A percentile compares a stretch with the other conserved stretches of the same genome.
phyloP scores from a whole-genome alignment of 2,329 filamentous ascomycete species.

The Pseudogymnoascus sp. region DNA sequence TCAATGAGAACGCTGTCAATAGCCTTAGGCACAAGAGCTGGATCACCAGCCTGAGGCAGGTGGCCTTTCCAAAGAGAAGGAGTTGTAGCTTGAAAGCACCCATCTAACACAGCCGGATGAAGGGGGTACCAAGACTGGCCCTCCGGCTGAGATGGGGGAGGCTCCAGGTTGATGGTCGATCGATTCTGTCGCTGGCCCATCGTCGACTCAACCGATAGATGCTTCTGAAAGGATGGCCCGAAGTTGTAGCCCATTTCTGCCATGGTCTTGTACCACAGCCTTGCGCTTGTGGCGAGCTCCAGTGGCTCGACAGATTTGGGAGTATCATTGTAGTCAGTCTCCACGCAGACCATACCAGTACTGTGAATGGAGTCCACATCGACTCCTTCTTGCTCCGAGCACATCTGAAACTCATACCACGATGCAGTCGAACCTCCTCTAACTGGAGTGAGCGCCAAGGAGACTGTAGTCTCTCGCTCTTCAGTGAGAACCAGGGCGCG shows the following conservation, averaged over 20 bases:
- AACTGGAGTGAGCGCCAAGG: not conserved
- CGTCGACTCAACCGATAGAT: constrained; percentile 16
- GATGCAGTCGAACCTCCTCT: not conserved
- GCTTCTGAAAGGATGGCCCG: constrained; percentile 15
- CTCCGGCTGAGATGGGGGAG: constrained; percentile 13
- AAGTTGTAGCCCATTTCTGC: constrained; percentile 14
- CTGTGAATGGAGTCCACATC: constrained; percentile 23
- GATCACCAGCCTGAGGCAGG: constrained; percentile 13
- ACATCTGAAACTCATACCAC: constrained; percentile 25
- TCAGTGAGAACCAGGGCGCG: constrained; percentile 22
- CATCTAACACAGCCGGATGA: constrained; percentile 29
- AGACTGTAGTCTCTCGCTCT: not conserved
- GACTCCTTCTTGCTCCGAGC: constrained; percentile 17
- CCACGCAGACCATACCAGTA: constrained; percentile 15
- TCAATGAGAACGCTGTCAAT: constrained; percentile 20
- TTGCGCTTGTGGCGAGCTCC: not conserved
- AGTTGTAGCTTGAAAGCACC: constrained; percentile 24
- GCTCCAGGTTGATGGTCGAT: constrained; percentile 16
- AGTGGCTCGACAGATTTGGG: constrained; percentile 1
- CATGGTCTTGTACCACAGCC: constrained; percentile 16
- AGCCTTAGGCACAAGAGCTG: constrained; percentile 17
- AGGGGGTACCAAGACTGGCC: constrained; percentile 26
- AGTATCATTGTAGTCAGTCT: not conserved
- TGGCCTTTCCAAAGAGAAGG: constrained; percentile 19
- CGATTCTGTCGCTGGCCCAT: constrained; percentile 14